Evolutionary conservation across 345 rosid species (phyloP), one percentile per base, ranked within the genome.

Genomic region (Eucalyptus sp.): DNA sequence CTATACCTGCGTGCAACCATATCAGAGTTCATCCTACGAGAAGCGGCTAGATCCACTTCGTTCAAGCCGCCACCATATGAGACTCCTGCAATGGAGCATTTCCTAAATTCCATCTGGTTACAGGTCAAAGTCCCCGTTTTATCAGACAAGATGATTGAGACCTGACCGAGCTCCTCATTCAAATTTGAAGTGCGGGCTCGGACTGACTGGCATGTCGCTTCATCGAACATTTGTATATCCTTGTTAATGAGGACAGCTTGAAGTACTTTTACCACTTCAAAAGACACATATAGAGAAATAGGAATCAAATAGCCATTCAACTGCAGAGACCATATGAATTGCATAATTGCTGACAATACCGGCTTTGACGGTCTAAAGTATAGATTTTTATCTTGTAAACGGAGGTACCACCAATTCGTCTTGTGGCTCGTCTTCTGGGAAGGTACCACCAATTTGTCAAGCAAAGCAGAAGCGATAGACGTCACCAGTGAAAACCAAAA

Each of bases 91-190:
- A 96, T 94, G 3, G 99, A 96, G 89, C 99, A 96, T 92, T 95
- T 96, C 92, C 92, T 89, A 86, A 96, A 95, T 29, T 96, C 97
- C 99, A 96, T 96, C 90, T 90, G 97, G 87, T 96, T 95, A 90
- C 99, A 94, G 20, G 99, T 96, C 94, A 96, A 92, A 33, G 99
- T 96, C 81, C 98, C 99, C 4, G 98, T 96, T 93, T 96, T 96
- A 89, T 95, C 99, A 6, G 99, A 94, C 27, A 95, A 91, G 89
- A 95, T 93, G 3, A 94, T 96, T 50, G 96, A 95, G 37, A 96
- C 97, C 91, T 94, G 98, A 76, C 98, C 98, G 25, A 96, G 94
- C 91, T 96, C 98, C 90, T 95, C 97, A 86, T 95, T 96, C 80
- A 95, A 90, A 87, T 96, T 96, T 11, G 97, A 96, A 50, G 98